Evolutionary conservation across 495 filamentous ascomycete genomes (phyloP), one percentile per base, ranked within the genome.

Genomic region (Geoglossum glabrum): DNA sequence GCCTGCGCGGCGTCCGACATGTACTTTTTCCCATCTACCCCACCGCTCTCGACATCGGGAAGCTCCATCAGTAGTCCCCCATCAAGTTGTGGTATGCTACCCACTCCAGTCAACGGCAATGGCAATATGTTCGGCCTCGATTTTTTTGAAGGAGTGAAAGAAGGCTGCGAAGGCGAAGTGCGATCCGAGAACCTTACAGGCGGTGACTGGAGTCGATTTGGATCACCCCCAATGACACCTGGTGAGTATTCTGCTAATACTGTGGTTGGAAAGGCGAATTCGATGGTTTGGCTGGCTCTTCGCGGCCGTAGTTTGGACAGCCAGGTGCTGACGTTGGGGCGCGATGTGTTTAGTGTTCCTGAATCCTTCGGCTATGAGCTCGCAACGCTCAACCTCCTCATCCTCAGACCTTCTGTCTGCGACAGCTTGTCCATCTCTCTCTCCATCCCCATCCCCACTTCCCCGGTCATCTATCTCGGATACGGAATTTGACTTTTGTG

Each of bases 171-270:
- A 71, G 78, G 77, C 27, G 85, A 86, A 54, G 80, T 80, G 6
- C 77, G 83, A 69, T 77, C 82, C 43, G 82, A 92, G 72, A 81
- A 80, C 64, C 78, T 93, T 61, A 82, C 86, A 51, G 77, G 75
- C 62, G 76, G 82, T 62, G 85, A 90, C 59, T 93, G 85, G 83
- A 71, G 80, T 38, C 79, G 79, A 64, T 82, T 79, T 45, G 77
- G 76, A 19, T 93, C 88, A 25, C 89, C 92, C 59, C 87, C 87
- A 9, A 77, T 97, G 75, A 92, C 89, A 66, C 92, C 92, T 79
- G 85, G 90, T 96, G 84, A 70, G 87, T 83, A 61, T 62, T 64
- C n/a, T 26, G 11, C 15, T 60, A 1, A 17, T 26, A 7, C 19
- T 34, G 3, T 26, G 3, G 50, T 28, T 59, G 45, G 9, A 1